Evolutionary conservation across 2,329 filamentous ascomycete genomes (phyloP).

Genomic region (Aureobasidium sp.): DNA sequence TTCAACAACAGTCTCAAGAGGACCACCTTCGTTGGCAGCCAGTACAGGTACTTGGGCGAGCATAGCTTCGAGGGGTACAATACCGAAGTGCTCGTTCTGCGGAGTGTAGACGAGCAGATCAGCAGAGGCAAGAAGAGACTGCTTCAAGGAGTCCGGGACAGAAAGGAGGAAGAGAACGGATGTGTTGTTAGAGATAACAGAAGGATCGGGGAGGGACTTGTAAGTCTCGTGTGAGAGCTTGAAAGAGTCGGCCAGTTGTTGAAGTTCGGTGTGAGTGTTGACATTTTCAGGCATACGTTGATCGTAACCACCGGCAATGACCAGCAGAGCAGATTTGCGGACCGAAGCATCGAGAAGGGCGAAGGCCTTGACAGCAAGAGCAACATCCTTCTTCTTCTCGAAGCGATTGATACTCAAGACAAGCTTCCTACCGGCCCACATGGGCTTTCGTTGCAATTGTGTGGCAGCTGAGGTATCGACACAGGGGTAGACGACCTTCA

Average conservation of each 20-base stretch:
- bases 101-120: conserved; percentile 84
- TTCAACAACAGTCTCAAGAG: conserved; percentile 81
- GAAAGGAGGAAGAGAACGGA: conserved; percentile 84
- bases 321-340: conserved; percentile 58
- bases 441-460: conserved; percentile 30
- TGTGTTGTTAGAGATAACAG: conserved; percentile 56
- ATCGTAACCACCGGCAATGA: conserved; percentile 90
- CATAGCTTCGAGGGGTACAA: conserved; percentile 97
- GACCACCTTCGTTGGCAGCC: conserved; percentile 84
- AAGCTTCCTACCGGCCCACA: conserved; percentile 59
- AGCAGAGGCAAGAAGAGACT: conserved; percentile 63
- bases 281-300: conserved; percentile 78
- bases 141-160: conserved; percentile 70
- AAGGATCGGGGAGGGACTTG: conserved; percentile 56
- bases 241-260: conserved; percentile 58
- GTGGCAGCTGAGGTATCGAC: conserved; percentile 54
- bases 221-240: conserved; percentile 65
- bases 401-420: conserved; percentile 95
- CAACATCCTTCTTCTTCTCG: conserved; percentile 92
- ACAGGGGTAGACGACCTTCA: conserved; percentile 85
- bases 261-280: conserved; percentile 73
- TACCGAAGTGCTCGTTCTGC: conserved; percentile 90
- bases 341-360: conserved; percentile 56
- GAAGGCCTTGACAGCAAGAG: conserved; percentile 76
- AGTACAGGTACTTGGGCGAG: conserved; percentile 76